Evolutionary conservation across 352 stramenopile genomes (phyloP), one percentile per base, ranked within the genome.

Genomic region (Globisporangium solare): DNA sequence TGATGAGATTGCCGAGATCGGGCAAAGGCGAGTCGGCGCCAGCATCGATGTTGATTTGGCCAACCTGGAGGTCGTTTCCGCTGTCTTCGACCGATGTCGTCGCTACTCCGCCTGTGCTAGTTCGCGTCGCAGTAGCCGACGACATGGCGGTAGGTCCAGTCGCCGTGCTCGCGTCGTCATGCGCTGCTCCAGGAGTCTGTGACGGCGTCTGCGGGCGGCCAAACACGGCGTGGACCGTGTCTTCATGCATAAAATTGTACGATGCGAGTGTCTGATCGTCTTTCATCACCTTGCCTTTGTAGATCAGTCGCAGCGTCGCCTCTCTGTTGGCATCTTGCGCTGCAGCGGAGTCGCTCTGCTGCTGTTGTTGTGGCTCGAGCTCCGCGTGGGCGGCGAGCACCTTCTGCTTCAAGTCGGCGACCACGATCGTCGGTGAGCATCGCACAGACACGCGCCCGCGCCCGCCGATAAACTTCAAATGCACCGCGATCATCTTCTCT

Each of bases 281-380:
- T 42, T 79, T 73, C 24, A 82, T 54, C 22, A 82, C 69, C 32
- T 76, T 82, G 14, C 72, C 72, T 49, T 79, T 79, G 70, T 82
- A 82, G 40, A 82, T 82, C 18, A 82, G 48, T 11, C 71, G 65
- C 57, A 78, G 50, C 8, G 59, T 21, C 20, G 22, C 20, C 27
- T 35, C 40, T 32, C 40, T 51, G 12, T 13, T 39, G 39, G 27
- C 7, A 35, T 35, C 27, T 10, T 43, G 7, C 13, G 39, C 39
- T 3, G 39, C 10, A 43, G 39, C 5, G 3, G 39, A 15, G 5
- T 43, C 39, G 12, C 37, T 37, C 27, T 46, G 1, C 35, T 45
- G 27, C 31, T 27, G 20, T 39, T 50, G 24, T 40, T 54, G 27
- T 48, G 31, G 21, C 43, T 43, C 39, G 39, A 18, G 39, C 13